Conservation (phyloP, 805 yeast species). For the Metschnikowia shivogae region DNA sequence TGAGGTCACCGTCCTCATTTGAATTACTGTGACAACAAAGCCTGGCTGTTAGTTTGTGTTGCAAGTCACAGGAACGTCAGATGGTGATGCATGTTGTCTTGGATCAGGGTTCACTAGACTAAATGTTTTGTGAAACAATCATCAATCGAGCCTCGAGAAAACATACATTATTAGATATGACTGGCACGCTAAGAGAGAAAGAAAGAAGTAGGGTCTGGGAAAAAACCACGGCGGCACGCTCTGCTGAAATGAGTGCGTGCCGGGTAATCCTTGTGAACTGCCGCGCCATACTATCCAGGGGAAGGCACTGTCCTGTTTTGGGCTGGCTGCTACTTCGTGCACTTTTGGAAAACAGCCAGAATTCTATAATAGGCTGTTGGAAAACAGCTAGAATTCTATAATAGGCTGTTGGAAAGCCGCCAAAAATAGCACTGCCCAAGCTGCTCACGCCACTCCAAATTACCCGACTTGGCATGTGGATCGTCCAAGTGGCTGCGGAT, state of each 20-base stretch:
- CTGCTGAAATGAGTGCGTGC: neutral
- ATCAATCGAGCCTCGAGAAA: conserved; percentile 10
- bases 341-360: too few relatives aligned
- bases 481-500: too few relatives aligned
- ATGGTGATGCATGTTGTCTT: conserved; percentile 95
- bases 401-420: too few relatives aligned
- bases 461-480: too few relatives aligned
- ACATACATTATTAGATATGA: conserved; percentile 7
- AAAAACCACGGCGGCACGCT: neutral
- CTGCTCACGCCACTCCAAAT: too few relatives aligned
- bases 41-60: neutral
- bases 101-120: conserved; percentile 68
- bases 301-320: too few relatives aligned
- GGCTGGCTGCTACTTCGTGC: too few relatives aligned
- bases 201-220: neutral
- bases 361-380: too few relatives aligned
- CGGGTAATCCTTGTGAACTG: conserved; percentile 1
- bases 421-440: too few relatives aligned
- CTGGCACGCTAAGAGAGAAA: neutral
- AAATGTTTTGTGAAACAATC: conserved; percentile 20
- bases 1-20: conserved; percentile 11
- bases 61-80: conserved; percentile 47
- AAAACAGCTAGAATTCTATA: too few relatives aligned
- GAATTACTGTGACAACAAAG: neutral
- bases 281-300: too few relatives aligned